Base-by-base conservation (phyloP, 108 stramenopile genomes). In the Nitzschia sp. region DNA sequence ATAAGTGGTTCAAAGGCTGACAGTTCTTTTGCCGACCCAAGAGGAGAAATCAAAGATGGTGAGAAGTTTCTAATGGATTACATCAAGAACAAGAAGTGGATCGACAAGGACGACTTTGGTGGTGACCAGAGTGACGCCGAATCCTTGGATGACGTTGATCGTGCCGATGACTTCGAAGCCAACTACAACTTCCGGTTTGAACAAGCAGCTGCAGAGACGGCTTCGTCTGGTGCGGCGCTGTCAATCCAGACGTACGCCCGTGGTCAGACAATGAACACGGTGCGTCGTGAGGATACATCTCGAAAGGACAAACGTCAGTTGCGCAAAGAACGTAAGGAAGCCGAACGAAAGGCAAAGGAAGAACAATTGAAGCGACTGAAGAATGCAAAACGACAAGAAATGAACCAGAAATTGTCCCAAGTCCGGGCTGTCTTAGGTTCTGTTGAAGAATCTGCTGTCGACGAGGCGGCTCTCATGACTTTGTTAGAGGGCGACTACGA, bases 121-220 rank as follows among this genome's bases (percentile, higher is more conserved):
- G 64, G 51, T 53, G 53, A 68, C 22, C 56, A 80, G 34, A 81
- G 71, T 21, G 64, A 76, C 41, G 90, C 93, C 48, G 87, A 86
- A 52, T 89, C 87, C 25, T 79, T 91, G 38, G 86, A 93, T 51
- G 92, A 88, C 51, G 59, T 97, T 38, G 97, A 98, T 24, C 69
- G 73, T n/a, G 88, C 86, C 51, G 99, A 99, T 66, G 94, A 83
- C 19, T 99, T 95, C 78, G 99, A 99, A 85, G 84, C 89, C 61
- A 89, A 96, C 69, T 98, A 97, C 88, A 99, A 99, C 69, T 98
- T 99, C 70, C 91, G 99, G 20, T 98, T 98, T 75, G 99, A 99
- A 80, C 94, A 99, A 82, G 93, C 90, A 19, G 63, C 72, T 9
- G 76, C 85, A 11, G 71, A 82, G 40, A 60, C 65, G 38, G 70